These are phyloP conservation scores for Acrocalymma vagum DNA, from an alignment of 2,329 filamentous ascomycete species.

Conservation along the genomic window DNA sequence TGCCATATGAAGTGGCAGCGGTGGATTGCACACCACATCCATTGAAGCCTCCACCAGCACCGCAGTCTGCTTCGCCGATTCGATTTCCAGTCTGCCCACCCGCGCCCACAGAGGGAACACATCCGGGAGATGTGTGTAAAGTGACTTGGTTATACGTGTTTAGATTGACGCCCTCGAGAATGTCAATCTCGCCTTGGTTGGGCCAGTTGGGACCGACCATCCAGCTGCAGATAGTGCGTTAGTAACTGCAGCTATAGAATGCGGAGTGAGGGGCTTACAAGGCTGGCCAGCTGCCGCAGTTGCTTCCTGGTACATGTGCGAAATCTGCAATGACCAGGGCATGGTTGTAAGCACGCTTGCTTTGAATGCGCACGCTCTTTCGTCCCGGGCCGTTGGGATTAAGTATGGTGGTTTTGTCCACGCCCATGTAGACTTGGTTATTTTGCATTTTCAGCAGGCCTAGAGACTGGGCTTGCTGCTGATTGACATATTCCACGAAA, in stretches of 20 bases:
- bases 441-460: conserved; percentile 43
- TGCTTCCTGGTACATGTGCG: conserved; percentile 47
- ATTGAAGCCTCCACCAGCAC: conserved; percentile 41
- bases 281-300: conserved; percentile 50
- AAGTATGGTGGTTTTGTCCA: conserved; percentile 39
- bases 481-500: conserved; percentile 48
- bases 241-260: conserved; percentile 5
- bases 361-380: conserved; percentile 46
- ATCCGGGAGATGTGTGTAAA: conserved; percentile 47
- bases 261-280: conserved; percentile 31
- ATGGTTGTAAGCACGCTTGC: conserved; percentile 46
- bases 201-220: conserved; percentile 51
- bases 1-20: conserved; percentile 43
- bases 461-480: conserved; percentile 37
- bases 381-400: conserved; percentile 44
- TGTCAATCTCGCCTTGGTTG: conserved; percentile 47
- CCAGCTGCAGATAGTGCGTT: conserved; percentile 38
- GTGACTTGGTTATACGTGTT: conserved; percentile 47
- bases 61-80: conserved; percentile 44
- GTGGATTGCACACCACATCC: conserved; percentile 43
- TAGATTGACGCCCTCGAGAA: conserved; percentile 48
- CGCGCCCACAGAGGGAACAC: conserved; percentile 38
- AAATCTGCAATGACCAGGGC: conserved; percentile 51
- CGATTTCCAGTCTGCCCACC: conserved; percentile 41
- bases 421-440: conserved; percentile 49